Percentiles rank a stretch among this genome's conserved stretches.
These are phyloP conservation scores for Beauveria brongniartii DNA, from an alignment of 2,329 filamentous ascomycete species.

Conservation along the genomic window DNA sequence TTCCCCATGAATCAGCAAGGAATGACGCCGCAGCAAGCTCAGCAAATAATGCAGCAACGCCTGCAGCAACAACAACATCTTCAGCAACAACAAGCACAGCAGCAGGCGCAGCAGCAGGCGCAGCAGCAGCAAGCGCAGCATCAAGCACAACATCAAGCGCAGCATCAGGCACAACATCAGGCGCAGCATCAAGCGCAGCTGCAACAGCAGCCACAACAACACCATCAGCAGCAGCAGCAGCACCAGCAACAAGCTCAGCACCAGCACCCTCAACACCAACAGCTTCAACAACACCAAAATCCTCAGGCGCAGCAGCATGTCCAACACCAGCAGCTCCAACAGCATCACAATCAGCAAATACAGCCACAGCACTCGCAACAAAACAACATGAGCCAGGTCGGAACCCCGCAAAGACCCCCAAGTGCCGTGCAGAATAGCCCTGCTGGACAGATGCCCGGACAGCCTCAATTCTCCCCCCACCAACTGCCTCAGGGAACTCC, in stretches of 20 bases:
- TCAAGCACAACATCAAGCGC: no score
- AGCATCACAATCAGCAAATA: slow-evolving; percentile 16
- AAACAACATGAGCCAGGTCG: slow-evolving; percentile 16
- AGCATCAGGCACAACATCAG: not conserved
- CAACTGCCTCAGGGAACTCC: slow-evolving; percentile 16
- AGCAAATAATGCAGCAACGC: slow-evolving; percentile 36
- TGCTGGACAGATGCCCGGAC: slow-evolving; percentile 16
- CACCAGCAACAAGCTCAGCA: slow-evolving; percentile 26
- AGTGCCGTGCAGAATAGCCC: slow-evolving; percentile 18
- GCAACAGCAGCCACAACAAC: slow-evolving; percentile 21
- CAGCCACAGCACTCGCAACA: slow-evolving; percentile 13
- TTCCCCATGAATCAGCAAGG: slow-evolving; percentile 47
- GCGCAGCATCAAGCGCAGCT: slow-evolving; percentile 24
- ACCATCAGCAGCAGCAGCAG: slow-evolving; percentile 29
- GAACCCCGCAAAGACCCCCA: slow-evolving; percentile 18
- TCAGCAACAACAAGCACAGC: slow-evolving; percentile 10
- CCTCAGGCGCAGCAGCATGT: slow-evolving; percentile 24
- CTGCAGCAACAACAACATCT: slow-evolving; percentile 19
- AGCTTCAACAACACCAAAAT: slow-evolving; percentile 21
- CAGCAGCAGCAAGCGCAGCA: no score
- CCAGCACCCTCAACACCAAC: slow-evolving; percentile 17
- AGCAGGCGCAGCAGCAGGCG: no score
- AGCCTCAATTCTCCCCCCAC: slow-evolving; percentile 25
- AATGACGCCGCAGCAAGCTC: slow-evolving; percentile 39
- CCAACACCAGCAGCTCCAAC: slow-evolving; percentile 19